phyloP scores from a whole-genome alignment of 2,329 filamentous ascomycete species.

The Nigrograna mackinnonii region DNA sequence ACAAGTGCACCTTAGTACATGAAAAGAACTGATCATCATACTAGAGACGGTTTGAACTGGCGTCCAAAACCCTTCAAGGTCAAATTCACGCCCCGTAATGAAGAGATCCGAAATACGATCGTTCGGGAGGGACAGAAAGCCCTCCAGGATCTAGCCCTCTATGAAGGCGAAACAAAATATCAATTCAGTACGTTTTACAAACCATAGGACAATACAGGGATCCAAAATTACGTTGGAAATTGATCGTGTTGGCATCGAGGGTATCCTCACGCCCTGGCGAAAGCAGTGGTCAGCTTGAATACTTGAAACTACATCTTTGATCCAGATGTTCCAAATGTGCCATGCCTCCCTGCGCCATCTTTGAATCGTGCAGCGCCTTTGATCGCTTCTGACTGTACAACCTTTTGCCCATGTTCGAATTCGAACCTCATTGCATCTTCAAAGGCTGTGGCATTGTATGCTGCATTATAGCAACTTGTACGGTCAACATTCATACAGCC shows the following conservation, averaged over 20 bases:
- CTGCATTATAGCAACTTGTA: conserved; percentile 52
- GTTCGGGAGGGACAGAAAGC: conserved; percentile 54
- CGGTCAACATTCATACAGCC: conserved; percentile 57
- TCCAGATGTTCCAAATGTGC: too few species aligned
- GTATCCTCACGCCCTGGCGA: too few species aligned
- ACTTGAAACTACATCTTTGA: too few species aligned
- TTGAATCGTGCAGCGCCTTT: conserved; percentile 46
- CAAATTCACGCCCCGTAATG: conserved; percentile 51
- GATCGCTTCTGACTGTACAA: conserved; percentile 50
- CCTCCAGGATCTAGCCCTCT: conserved; percentile 51
- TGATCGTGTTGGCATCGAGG: too few species aligned
- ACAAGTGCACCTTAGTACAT: background rate
- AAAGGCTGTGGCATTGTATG: conserved; percentile 53
- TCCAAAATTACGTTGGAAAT: too few species aligned
- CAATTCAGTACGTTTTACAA: conserved; percentile 41
- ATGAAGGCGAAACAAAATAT: conserved; percentile 57
- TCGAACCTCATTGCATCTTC: conserved; percentile 56
- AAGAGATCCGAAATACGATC: conserved; percentile 52
- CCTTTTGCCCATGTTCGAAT: conserved; percentile 47
- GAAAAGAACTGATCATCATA: background rate
- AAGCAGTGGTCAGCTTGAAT: too few species aligned
- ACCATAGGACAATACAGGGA: too few species aligned
- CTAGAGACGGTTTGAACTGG: conserved; percentile 59
- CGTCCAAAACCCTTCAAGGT: conserved; percentile 57
- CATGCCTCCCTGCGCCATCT: conserved; percentile 44